Evolutionary conservation across 2,329 filamentous ascomycete species (phyloP), one percentile per base, ranked within the genome.

Genomic region (Laburnicola sp.): DNA sequence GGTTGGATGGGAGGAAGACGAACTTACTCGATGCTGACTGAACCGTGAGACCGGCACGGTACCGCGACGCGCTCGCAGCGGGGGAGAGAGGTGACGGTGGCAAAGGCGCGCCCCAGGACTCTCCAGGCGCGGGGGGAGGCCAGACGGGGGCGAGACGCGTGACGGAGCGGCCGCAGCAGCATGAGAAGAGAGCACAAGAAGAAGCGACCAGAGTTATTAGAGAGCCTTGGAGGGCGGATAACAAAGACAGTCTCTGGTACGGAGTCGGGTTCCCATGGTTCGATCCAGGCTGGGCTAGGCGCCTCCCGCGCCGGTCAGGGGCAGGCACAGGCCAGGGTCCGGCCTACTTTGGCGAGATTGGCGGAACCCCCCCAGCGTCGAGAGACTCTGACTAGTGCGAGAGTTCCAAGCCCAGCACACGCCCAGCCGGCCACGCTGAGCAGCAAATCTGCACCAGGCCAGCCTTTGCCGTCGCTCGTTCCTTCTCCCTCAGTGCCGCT

Each of bases 31-130:
- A 79, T 53, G 34, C 55, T 70, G 37, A 78, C 70, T 39, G 59
- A 62, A 49, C 75, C 76, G 58, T 75, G 78, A 38, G 75, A 76
- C 23, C 74, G 64, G 57, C 70, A 76, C 8, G 71, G 67, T 10
- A 77, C 63, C 25, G 48, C 54, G 50, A 76, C 48, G 16, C 61
- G 57, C 46, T 75, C 70, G 39, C 47, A 53, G 38, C 48, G 57
- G 35, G 63, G 58, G 11, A 57, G 57, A 28, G 57, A 45, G 22
- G 57, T 49, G 40, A 61, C 61, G 32, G 62, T 31, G 30, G 42
- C 56, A 35, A 66, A 64, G 51, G 60, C 62, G 26, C 48, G 35
- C 21, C 63, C 65, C 16, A 31, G 47, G 37, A 35, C 16, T 16
- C 16, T 16, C 16, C 16, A 42, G 27, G 41, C 23, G 40, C 25